phyloP scores from a whole-genome alignment of 768 basidiomycete species.

The Suillus variegatus region DNA sequence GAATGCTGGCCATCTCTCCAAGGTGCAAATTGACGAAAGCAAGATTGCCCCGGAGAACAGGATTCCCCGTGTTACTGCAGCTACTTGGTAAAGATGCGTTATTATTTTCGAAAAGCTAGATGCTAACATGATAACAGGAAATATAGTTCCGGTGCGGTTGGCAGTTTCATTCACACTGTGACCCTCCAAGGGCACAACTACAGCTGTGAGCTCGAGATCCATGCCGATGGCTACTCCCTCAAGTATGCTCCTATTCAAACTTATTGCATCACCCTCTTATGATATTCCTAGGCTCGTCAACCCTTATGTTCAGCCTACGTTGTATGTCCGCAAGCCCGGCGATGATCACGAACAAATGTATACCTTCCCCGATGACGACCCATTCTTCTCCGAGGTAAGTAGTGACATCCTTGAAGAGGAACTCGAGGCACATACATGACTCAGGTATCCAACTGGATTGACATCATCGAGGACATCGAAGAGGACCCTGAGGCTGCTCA shows the following conservation, averaged over 20 bases:
- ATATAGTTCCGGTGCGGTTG: conserved; percentile 93
- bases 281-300: conserved; percentile 69
- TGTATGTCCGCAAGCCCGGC: conserved; percentile 84
- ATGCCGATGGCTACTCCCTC: conserved; percentile 88
- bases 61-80: conserved; percentile 91
- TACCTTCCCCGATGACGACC: conserved; percentile 81
- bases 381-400: conserved; percentile 86
- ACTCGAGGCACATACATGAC: neutral
- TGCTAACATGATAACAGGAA: conserved; percentile 55
- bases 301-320: conserved; percentile 90
- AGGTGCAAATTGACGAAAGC: conserved; percentile 81
- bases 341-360: conserved; percentile 73
- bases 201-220: conserved; percentile 92
- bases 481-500: conserved; percentile 78
- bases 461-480: conserved; percentile 87
- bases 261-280: conserved; percentile 7
- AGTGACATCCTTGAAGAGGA: neutral
- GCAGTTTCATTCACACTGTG: conserved; percentile 86
- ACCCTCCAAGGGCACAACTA: conserved; percentile 92
- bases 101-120: neutral
- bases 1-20: conserved; percentile 80
- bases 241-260: conserved; percentile 48
- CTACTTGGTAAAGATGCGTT: conserved; percentile 66
- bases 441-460: conserved; percentile 79
- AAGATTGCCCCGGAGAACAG: conserved; percentile 85